Evolutionary conservation across 2,329 filamentous ascomycete species (phyloP), one percentile per base, ranked within the genome.

Genomic region (Pseudogymnoascus sp.): DNA sequence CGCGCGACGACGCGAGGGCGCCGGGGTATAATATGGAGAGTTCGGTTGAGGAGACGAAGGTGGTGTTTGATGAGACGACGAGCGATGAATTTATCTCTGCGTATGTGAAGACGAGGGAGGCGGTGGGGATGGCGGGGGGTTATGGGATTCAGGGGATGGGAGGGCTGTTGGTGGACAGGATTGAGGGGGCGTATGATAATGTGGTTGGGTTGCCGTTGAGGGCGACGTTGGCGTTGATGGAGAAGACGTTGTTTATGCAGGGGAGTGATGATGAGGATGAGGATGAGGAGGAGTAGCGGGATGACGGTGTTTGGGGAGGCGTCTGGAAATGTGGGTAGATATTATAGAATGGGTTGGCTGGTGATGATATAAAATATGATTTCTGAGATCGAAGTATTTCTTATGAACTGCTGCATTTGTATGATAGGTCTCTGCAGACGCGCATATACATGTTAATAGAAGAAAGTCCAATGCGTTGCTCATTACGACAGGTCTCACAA

Each of bases 121-220:
- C 95, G 1, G 92, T 86, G 10, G 95, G 97, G 76, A 99, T 97
- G 80, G 95, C 95, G 0, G 95, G 95, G 1, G 95, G 95, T 0
- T 99, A 99, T 75, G 95, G 91, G 1, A 84, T 99, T 62, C 95
- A 99, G 76, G 95, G 93, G 0, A 80, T 93, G 10, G 95, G 90
- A 1, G 89, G 90, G 7, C 87, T 97, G 73, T 76, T 99, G 64
- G 87, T 99, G 11, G 92, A 97, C 74, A 89, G 83, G 75, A 89
- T 99, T 67, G 90, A 96, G 67, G 95, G 95, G 10, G 87, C 86
- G 62, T 90, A 91, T 71, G 95, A 99, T 79, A 97, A 97, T 75
- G 95, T 97, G 1, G 87, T 99, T 28, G 95, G 95, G 0, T 75
- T 99, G 75, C 95, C 95, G 6, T 81, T 97, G 67, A 84, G 91